Evolutionary conservation across 2,329 filamentous ascomycete genomes (phyloP), one percentile per base, ranked within the genome.

Genomic region (Monilinia laxa): DNA sequence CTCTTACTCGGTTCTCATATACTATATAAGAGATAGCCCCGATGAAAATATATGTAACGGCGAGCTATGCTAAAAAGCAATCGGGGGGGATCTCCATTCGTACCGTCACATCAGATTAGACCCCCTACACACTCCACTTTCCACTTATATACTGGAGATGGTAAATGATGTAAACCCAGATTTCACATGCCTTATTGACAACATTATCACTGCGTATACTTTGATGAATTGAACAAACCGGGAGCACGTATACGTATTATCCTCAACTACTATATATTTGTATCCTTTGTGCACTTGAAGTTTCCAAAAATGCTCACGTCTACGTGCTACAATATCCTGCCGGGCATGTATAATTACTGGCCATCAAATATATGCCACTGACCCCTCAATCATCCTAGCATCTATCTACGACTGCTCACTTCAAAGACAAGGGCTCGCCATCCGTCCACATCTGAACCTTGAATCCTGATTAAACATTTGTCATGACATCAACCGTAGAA

Each of bases 101-200:
- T 12, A 38, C 28, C n/a, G 20, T 51, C 31, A 49, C 28, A 31
- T 51, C 28, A n/a, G 57, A 12, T 23, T 38, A 52, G 28, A 51
- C 28, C 45, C 45, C 57, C 28, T 51, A 51, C 45, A 51, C 28
- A 11, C 25, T 60, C 57, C 45, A 60, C 57, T 9, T 59, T 59
- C 23, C 20, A 59, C n/a, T 16, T n/a, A 35, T 9, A 35, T 35
- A 35, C 31, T 35, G 31, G 31, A 35, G 31, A 35, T 35, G 5
- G 31, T 35, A 9, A 35, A 35, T 35, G 31, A 35, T 35, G 31
- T 35, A 35, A 35, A 35, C 31, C 31, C 3, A 35, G 12, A 10
- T 14, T 58, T 1, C 20, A n/a, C 14, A 7, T 58, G 10, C 40
- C 4, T 40, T 31, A 38, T 38, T 25, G n/a, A 25, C 25, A 42